phyloP scores from a whole-genome alignment of 208 protist species.

The Leishmania major region DNA sequence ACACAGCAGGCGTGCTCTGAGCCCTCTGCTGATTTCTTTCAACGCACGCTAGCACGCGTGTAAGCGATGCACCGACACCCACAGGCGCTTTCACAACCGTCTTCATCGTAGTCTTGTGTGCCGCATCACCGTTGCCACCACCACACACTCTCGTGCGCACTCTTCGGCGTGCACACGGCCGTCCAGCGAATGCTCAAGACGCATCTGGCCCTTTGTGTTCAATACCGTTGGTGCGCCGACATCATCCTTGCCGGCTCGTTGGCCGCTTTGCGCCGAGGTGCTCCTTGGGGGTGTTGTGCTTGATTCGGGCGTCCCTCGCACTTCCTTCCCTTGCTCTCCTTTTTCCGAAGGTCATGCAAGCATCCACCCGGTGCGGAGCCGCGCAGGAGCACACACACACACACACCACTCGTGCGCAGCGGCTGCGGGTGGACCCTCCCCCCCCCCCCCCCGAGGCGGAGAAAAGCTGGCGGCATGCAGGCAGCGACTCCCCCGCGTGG shows the following conservation, averaged over 20 bases:
- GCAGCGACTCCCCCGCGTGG: too few relatives aligned
- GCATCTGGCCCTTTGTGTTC: neutral
- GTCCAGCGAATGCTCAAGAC: too few relatives aligned
- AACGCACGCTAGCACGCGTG: neutral
- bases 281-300: too few relatives aligned
- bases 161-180: neutral
- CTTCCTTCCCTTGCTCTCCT: neutral
- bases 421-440: neutral
- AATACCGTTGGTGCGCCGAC: too few relatives aligned
- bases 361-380: neutral
- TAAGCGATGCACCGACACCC: neutral
- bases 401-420: neutral
- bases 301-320: too few relatives aligned
- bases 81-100: neutral
- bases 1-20: neutral
- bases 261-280: too few relatives aligned
- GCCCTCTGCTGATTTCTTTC: neutral
- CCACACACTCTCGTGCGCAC: too few relatives aligned
- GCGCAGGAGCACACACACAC: neutral
- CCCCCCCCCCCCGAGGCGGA: neutral
- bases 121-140: neutral
- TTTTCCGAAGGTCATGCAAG: neutral
- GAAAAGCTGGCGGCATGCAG: neutral
- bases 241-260: too few relatives aligned
- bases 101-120: neutral